These are phyloP conservation scores for Myxozyma udenii DNA, from an alignment of 805 yeast genomes.

Conservation along the genomic window DNA sequence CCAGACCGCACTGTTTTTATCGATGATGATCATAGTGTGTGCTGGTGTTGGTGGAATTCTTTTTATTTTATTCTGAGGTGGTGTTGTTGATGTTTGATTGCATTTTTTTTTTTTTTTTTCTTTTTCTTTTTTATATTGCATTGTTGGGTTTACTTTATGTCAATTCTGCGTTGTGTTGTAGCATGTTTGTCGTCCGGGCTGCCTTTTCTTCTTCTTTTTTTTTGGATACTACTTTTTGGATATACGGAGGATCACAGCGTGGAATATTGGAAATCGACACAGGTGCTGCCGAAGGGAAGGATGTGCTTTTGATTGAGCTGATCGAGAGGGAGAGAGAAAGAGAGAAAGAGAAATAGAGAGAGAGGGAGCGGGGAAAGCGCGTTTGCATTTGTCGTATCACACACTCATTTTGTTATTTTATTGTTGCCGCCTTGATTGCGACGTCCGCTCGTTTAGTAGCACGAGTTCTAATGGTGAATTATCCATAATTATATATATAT, in stretches of 20 bases:
- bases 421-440: too few species aligned
- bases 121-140: neutral
- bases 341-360: too few species aligned
- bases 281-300: too few species aligned
- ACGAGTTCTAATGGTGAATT: too few species aligned
- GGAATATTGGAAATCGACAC: too few species aligned
- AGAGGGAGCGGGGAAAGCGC: too few species aligned
- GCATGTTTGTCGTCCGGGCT: neutral
- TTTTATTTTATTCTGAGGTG: slow-evolving; percentile 7
- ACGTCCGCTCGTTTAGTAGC: too few species aligned
- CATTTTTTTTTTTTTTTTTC: neutral
- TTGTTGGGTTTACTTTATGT: neutral
- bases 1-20: slow-evolving; percentile 44
- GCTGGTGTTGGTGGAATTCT: slow-evolving; percentile 47
- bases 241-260: neutral
- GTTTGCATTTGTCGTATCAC: too few species aligned
- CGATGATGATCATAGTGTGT: slow-evolving; percentile 42
- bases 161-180: neutral
- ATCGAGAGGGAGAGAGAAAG: too few species aligned
- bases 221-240: neutral
- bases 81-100: neutral
- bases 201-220: neutral
- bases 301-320: too few species aligned
- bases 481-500: too few species aligned
- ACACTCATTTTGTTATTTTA: too few species aligned